These are phyloP conservation scores for Cercospora canescens DNA, from an alignment of 2,329 filamentous ascomycete genomes.

Conservation along the genomic window DNA sequence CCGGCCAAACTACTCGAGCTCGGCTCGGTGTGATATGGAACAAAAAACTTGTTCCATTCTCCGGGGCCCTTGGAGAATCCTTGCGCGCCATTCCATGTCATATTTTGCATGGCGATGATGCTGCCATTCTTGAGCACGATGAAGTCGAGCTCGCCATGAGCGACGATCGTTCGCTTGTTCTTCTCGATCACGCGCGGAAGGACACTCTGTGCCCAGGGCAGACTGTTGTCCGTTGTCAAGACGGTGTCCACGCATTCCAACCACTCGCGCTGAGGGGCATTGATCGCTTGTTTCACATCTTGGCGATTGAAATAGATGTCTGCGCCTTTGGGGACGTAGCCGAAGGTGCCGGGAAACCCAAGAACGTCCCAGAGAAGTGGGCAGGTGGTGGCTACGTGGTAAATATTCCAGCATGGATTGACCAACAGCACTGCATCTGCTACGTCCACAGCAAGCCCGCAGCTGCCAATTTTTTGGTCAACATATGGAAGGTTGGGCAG, in stretches of 20 bases:
- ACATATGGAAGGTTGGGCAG: slow-evolving; percentile 56
- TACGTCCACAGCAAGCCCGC: slow-evolving; percentile 52
- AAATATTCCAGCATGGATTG: slow-evolving; percentile 81
- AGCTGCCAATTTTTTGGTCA: slow-evolving; percentile 49
- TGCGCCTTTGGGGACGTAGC: slow-evolving; percentile 64
- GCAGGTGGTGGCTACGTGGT: slow-evolving; percentile 71
- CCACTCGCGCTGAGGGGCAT: slow-evolving; percentile 64
- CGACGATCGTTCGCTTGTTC: slow-evolving; percentile 72
- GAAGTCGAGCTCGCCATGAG: slow-evolving; percentile 69
- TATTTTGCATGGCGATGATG: slow-evolving; percentile 73
- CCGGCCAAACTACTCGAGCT: slow-evolving; percentile 54
- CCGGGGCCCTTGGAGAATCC: slow-evolving; percentile 65
- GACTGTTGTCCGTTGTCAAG: slow-evolving; percentile 53
- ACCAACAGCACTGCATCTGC: slow-evolving; percentile 53
- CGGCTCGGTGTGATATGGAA: slow-evolving; percentile 61
- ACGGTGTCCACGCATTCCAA: slow-evolving; percentile 55
- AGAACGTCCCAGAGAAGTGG: slow-evolving; percentile 69
- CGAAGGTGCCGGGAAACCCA: slow-evolving; percentile 64
- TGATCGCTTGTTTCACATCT: slow-evolving; percentile 41
- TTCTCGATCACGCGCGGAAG: slow-evolving; percentile 72
- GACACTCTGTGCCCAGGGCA: slow-evolving; percentile 56
- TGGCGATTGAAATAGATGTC: slow-evolving; percentile 48
- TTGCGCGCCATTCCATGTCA: slow-evolving; percentile 72
- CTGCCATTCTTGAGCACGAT: slow-evolving; percentile 69
- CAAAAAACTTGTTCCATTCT: slow-evolving; percentile 61